Evolutionary conservation across 1,284 basidiomycete species (phyloP).

Genomic region (Phellopilus nigrolimitatus): DNA sequence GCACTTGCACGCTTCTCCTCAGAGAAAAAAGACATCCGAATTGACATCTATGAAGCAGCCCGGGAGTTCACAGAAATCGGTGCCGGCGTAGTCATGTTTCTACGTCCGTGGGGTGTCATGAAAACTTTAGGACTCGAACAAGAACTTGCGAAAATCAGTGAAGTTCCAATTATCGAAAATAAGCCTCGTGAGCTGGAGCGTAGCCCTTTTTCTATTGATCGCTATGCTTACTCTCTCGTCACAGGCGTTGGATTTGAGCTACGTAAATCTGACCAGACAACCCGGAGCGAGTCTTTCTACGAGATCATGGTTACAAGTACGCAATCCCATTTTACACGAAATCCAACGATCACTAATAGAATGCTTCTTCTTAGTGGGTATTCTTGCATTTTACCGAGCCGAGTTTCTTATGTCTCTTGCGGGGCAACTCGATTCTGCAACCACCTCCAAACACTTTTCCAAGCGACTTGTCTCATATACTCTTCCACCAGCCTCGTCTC

Average conservation of each 20-base stretch:
- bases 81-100: constrained; percentile 34
- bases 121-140: constrained; percentile 25
- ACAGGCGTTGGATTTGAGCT: constrained; percentile 30
- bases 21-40: constrained; percentile 26
- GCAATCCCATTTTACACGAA: constrained; percentile 5
- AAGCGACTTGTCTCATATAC: constrained; percentile 38
- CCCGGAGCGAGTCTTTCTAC: constrained; percentile 29
- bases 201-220: too few relatives aligned
- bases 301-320: constrained; percentile 30
- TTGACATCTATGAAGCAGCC: constrained; percentile 39
- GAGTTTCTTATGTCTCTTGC: constrained; percentile 40
- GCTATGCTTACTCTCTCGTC: neutral
- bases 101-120: constrained; percentile 26
- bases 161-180: constrained; percentile 9
- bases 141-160: constrained; percentile 18
- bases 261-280: constrained; percentile 32
- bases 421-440: constrained; percentile 29
- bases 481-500: constrained; percentile 23
- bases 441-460: constrained; percentile 31
- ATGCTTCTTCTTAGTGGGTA: constrained; percentile 30
- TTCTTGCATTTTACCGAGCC: constrained; percentile 36
- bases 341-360: neutral
- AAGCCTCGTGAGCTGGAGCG: neutral
- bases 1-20: constrained; percentile 29
- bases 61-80: constrained; percentile 34